A percentile compares a stretch with the other conserved stretches of the same genome.
Evolutionary conservation across 768 basidiomycete genomes (phyloP).

Genomic region (Leccinellum albellum): DNA sequence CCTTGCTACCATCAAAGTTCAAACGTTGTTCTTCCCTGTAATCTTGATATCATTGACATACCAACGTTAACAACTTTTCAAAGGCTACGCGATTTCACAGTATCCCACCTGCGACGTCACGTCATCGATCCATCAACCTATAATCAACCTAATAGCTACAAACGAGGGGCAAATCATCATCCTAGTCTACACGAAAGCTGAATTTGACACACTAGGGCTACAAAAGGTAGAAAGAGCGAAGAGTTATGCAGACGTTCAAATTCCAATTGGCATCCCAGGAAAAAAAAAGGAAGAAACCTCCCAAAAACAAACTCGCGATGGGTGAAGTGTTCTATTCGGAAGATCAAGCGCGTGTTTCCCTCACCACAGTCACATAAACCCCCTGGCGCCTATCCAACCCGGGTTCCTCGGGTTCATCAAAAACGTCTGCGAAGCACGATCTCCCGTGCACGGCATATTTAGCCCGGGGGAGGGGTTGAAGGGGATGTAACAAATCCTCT

Average conservation of each 20-base stretch:
- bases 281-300: not conserved
- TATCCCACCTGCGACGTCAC: not conserved
- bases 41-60: not conserved
- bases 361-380: conserved; percentile 44
- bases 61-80: not conserved
- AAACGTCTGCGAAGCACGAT: not conserved
- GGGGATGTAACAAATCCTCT: not conserved
- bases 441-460: conserved; percentile 1
- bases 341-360: conserved; percentile 28
- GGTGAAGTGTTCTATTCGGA: not conserved
- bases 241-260: not conserved
- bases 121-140: not conserved
- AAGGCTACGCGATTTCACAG: not conserved
- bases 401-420: not conserved
- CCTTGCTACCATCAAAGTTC: not conserved
- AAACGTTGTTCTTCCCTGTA: not conserved
- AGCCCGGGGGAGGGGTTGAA: not conserved
- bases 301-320: not conserved
- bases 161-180: not conserved
- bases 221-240: conserved; percentile 7
- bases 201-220: conserved; percentile 17
- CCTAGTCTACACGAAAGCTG: conserved; percentile 1
- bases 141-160: conserved; percentile 17
- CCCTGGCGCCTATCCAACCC: conserved; percentile 19
- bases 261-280: not conserved